These are phyloP conservation scores for Ceratorhiza oryzae-sativae DNA, from an alignment of 1,284 basidiomycete species.

Conservation along the genomic window DNA sequence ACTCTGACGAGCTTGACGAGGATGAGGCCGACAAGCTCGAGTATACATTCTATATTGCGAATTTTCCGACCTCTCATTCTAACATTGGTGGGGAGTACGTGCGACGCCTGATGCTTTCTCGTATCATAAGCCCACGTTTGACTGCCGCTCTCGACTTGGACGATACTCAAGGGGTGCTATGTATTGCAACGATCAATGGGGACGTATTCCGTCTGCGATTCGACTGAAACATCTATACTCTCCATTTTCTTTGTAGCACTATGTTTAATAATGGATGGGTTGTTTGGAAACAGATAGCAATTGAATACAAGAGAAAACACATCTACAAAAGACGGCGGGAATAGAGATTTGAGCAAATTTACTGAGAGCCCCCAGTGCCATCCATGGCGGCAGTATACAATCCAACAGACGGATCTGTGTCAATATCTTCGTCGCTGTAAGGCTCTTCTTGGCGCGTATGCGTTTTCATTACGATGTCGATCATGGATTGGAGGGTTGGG, in stretches of 20 bases:
- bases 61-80: constrained; percentile 1
- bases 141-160: constrained; percentile 30
- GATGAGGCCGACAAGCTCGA: constrained; percentile 18
- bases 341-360: background rate
- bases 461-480: constrained; percentile 33
- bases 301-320: too few relatives aligned
- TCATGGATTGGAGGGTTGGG: constrained; percentile 9
- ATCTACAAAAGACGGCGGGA: background rate
- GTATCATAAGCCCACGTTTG: constrained; percentile 16
- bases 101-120: constrained; percentile 11
- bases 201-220: constrained; percentile 32
- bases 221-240: background rate
- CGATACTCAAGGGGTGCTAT: constrained; percentile 29
- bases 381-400: background rate
- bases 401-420: constrained; percentile 31
- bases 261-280: too few relatives aligned
- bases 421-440: background rate
- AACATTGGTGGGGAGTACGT: constrained; percentile 1
- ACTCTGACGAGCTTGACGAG: background rate
- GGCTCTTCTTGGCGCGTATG: constrained; percentile 11
- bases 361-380: background rate
- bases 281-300: too few relatives aligned
- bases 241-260: background rate
- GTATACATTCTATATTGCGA: constrained; percentile 23
- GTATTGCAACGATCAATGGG: constrained; percentile 25